Evolutionary conservation across 1,284 basidiomycete genomes (phyloP), one percentile per base, ranked within the genome.

Genomic region (Trichosporon sp.): DNA sequence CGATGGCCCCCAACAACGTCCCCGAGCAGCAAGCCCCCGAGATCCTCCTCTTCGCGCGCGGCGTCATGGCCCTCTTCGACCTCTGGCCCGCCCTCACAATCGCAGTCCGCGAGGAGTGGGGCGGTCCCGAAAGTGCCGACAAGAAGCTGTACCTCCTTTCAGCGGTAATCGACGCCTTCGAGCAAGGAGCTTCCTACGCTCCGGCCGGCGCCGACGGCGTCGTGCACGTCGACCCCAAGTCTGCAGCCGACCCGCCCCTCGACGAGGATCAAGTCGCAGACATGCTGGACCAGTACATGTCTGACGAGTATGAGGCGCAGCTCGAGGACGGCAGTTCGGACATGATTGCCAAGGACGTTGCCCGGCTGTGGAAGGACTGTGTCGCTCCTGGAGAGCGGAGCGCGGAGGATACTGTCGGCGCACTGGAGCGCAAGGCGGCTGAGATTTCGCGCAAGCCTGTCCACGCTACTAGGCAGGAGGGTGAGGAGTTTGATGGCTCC

Each of bases 121-220:
- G 91, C 44, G 92, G 90, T 3, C 84, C 88, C 25, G 85, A 86
- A 37, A 85, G 86, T 7, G 82, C 83, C 2, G 84, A 86, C 67
- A 93, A 94, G 80, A 86, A 88, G 65, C 87, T 85, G 9, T 92
- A 90, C 89, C 83, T 95, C 27, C 90, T 90, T 19, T 87, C 87
- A 9, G 86, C 86, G 56, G 84, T 95, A 71, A 87, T 95, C 64
- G 92, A 95, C 78, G 85, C 87, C 21, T 95, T 94, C 75, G 90
- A 92, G 72, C 81, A 84, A 37, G 60, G 73, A 25, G 66, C 73
- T 27, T 34, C 63, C 31, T 54, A 54, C 25, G 10, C 16, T 14
- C 4, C 49, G 7, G 27, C 49, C 4, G 49, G 19, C 49, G 49
- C 49, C 27, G 49, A 9, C 14, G 49, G 49, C 27, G 65, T 70